Conservation (phyloP, 75 land plant genomes). For the Adiantum capillusveneris region DNA sequence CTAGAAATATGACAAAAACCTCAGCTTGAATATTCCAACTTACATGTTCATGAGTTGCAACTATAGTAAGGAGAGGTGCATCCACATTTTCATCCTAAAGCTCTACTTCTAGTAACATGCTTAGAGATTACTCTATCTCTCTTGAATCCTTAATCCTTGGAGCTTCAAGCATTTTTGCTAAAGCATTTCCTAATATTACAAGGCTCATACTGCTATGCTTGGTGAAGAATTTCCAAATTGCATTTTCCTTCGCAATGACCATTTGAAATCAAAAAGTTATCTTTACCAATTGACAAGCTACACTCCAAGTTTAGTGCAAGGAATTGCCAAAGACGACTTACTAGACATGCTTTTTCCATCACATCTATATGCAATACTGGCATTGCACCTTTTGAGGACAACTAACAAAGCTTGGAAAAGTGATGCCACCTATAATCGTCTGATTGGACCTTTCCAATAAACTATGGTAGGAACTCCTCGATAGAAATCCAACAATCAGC, state of each 20-base stretch:
- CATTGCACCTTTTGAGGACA: conserved; percentile 61
- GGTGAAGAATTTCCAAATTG: conserved; percentile 20
- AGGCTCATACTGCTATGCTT: conserved; percentile 38
- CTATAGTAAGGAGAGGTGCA: conserved; percentile 67
- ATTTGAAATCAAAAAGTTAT: conserved; percentile 68
- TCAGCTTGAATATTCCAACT: no score
- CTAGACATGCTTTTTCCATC: no score
- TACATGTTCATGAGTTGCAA: conserved; percentile 48
- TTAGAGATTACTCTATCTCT: conserved; percentile 26
- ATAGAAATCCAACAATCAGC: conserved; percentile 1
- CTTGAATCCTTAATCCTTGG: conserved; percentile 39
- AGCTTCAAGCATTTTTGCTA: conserved; percentile 23
- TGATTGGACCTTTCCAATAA: conserved; percentile 56
- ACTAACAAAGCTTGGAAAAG: conserved; percentile 65
- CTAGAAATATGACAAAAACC: no score
- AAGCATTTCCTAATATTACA: conserved; percentile 41
- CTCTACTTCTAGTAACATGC: conserved; percentile 40
- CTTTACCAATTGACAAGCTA: conserved; percentile 71
- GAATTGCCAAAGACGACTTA: conserved; percentile 63
- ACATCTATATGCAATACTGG: no score
- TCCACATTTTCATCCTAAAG: conserved; percentile 63
- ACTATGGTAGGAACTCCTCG: conserved; percentile 76
- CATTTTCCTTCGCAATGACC: conserved; percentile 24
- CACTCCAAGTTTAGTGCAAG: conserved; percentile 63
- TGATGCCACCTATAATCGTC: conserved; percentile 46